A percentile compares a stretch with the other conserved stretches of the same genome.
Evolutionary conservation across 1,139 yeast species (phyloP).

Genomic region (Nakaseomyces sp.): DNA sequence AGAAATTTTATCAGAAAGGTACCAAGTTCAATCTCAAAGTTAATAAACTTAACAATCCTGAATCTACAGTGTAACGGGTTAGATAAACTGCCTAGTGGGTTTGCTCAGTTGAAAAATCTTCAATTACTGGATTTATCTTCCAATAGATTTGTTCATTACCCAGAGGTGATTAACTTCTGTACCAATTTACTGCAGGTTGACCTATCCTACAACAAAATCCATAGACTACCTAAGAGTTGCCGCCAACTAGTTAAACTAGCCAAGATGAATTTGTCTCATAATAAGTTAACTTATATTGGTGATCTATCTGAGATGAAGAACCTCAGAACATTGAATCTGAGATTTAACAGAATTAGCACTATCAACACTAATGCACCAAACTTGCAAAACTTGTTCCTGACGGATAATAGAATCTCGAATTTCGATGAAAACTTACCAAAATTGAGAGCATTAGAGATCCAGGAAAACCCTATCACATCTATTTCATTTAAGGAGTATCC

Average conservation of each 20-base stretch:
- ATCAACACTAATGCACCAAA: slow-evolving; percentile 57
- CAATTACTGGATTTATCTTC: slow-evolving; percentile 67
- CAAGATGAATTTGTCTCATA: slow-evolving; percentile 67
- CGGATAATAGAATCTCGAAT: slow-evolving; percentile 69
- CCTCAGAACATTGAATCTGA: slow-evolving; percentile 67
- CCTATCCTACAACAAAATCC: slow-evolving; percentile 70
- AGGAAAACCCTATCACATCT: slow-evolving; percentile 75
- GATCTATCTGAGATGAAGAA: slow-evolving; percentile 45
- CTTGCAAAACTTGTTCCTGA: slow-evolving; percentile 63
- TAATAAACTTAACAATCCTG: slow-evolving; percentile 47
- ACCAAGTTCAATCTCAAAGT: slow-evolving; percentile 49
- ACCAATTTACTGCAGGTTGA: slow-evolving; percentile 59
- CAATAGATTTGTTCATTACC: slow-evolving; percentile 62
- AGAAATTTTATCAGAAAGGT: slow-evolving; percentile 63
- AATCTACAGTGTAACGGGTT: slow-evolving; percentile 69
- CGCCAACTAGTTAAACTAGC: slow-evolving; percentile 51
- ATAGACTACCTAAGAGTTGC: slow-evolving; percentile 52
- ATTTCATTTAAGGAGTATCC: slow-evolving; percentile 54
- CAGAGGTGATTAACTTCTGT: slow-evolving; percentile 60
- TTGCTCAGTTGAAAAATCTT: slow-evolving; percentile 49
- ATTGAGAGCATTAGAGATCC: slow-evolving; percentile 48
- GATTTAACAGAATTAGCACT: slow-evolving; percentile 62
- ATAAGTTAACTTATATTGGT: slow-evolving; percentile 44
- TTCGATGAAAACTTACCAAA: slow-evolving; percentile 56
- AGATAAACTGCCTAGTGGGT: slow-evolving; percentile 51